Conservation (phyloP, 768 basidiomycete genomes). For the Serpula lacrymans region DNA sequence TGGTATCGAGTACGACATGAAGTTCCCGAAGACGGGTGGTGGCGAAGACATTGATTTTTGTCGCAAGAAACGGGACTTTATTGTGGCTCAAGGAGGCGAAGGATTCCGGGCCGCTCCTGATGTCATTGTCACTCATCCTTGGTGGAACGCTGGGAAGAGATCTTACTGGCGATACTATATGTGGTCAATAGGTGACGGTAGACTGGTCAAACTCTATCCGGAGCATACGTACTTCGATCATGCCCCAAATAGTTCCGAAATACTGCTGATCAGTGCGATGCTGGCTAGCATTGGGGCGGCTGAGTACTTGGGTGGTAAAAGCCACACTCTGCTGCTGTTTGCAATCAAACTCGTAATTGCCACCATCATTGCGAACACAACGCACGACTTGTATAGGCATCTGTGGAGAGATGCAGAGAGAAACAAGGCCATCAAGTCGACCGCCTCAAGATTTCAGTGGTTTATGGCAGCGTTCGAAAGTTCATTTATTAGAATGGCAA, state of each 20-base stretch:
- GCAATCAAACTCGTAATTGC: slow-evolving; percentile 22
- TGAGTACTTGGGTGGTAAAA: slow-evolving; percentile 12
- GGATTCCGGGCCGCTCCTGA: slow-evolving; percentile 48
- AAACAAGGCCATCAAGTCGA: slow-evolving; percentile 29
- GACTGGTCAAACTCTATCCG: slow-evolving; percentile 46
- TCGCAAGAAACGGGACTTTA: slow-evolving; percentile 40
- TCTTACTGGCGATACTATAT: slow-evolving; percentile 53
- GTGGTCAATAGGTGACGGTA: slow-evolving; percentile 59
- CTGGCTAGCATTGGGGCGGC: slow-evolving; percentile 12
- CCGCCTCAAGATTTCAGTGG: slow-evolving; percentile 34
- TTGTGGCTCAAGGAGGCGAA: slow-evolving; percentile 28
- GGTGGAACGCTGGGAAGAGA: slow-evolving; percentile 47
- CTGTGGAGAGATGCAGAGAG: slow-evolving; percentile 39
- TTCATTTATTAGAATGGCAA: slow-evolving; percentile 46
- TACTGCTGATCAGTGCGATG: slow-evolving; percentile 27
- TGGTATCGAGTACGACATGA: slow-evolving; percentile 40
- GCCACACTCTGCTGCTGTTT: slow-evolving; percentile 7
- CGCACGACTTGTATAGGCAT: slow-evolving; percentile 50
- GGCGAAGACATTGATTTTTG: slow-evolving; percentile 65
- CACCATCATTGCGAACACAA: slow-evolving; percentile 38
- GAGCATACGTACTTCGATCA: slow-evolving; percentile 41
- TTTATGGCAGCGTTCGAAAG: slow-evolving; percentile 45
- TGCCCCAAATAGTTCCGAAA: slow-evolving; percentile 49
- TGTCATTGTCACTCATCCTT: slow-evolving; percentile 53
- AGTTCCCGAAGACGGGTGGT: slow-evolving; percentile 61